Conservation (phyloP, 495 filamentous ascomycete species). For the Neurospora cerealis region DNA sequence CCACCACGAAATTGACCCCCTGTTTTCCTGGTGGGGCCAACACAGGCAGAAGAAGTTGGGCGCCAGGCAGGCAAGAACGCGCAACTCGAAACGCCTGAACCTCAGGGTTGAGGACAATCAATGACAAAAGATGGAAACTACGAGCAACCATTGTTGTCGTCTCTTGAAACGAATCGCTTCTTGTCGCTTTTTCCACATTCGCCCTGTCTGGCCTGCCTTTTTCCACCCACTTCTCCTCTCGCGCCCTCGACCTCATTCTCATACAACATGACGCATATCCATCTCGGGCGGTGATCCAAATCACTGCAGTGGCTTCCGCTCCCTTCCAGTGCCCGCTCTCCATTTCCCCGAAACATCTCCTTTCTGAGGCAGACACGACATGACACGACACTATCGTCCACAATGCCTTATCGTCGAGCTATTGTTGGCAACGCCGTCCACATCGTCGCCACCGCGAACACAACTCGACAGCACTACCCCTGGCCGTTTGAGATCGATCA, state of each 20-base stretch:
- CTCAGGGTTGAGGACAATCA: neutral
- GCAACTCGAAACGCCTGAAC: neutral
- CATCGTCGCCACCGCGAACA: neutral
- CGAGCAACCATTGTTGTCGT: neutral
- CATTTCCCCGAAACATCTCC: neutral
- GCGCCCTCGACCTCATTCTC: neutral
- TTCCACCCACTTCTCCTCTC: neutral
- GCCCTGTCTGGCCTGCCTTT: neutral
- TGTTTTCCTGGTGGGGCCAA: neutral
- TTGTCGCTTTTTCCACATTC: neutral
- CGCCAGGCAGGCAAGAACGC: neutral
- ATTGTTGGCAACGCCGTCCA: neutral
- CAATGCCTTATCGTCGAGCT: neutral
- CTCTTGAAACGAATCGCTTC: neutral
- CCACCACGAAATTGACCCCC: neutral
- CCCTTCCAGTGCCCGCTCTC: neutral
- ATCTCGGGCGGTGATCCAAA: neutral
- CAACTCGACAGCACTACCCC: neutral
- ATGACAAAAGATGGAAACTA: neutral
- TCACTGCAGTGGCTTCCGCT: neutral
- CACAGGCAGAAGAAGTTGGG: neutral
- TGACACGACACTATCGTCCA: neutral
- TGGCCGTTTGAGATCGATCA: neutral
- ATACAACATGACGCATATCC: neutral
- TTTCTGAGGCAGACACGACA: neutral